These are phyloP conservation scores for Lachnellula cervina DNA, from an alignment of 2,329 filamentous ascomycete species.

Conservation along the genomic window DNA sequence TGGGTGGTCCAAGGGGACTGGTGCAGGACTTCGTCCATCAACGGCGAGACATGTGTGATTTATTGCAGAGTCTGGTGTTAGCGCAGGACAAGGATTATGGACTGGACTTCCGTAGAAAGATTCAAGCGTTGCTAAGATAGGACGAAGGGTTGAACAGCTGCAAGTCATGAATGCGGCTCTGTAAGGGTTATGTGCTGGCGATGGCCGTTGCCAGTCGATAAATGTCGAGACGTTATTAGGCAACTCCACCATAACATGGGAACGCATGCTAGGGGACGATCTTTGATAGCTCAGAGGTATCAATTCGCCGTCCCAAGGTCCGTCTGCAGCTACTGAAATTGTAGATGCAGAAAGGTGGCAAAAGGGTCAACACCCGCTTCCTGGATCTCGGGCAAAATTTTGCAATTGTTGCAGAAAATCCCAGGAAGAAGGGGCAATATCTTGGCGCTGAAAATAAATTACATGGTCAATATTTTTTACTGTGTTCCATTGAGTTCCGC, in stretches of 20 bases:
- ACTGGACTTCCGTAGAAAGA: slow-evolving; percentile 26
- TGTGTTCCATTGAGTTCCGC: slow-evolving; percentile 25
- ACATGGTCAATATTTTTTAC: slow-evolving; percentile 7
- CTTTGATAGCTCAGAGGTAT: slow-evolving; percentile 29
- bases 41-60: slow-evolving; percentile 60
- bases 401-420: slow-evolving; percentile 18
- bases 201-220: slow-evolving; percentile 76
- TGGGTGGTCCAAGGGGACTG: slow-evolving; percentile 30
- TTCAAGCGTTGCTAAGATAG: slow-evolving; percentile 34
- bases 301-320: slow-evolving; percentile 29
- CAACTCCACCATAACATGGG: slow-evolving; percentile 54
- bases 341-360: slow-evolving; percentile 32
- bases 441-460: slow-evolving; percentile 13
- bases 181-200: slow-evolving; percentile 80
- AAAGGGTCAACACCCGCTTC: slow-evolving; percentile 26
- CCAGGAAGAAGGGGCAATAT: slow-evolving; percentile 5
- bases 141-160: slow-evolving; percentile 34
- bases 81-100: slow-evolving; percentile 31
- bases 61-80: slow-evolving; percentile 46
- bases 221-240: slow-evolving; percentile 53
- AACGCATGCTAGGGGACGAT: slow-evolving; percentile 33
- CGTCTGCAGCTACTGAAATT: slow-evolving; percentile 30
- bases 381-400: slow-evolving; percentile 25
- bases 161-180: slow-evolving; percentile 55
- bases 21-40: slow-evolving; percentile 41